Evolutionary conservation across 2,329 filamentous ascomycete genomes (phyloP), one percentile per base, ranked within the genome.

Genomic region (Beauveria scarabaeidicola): DNA sequence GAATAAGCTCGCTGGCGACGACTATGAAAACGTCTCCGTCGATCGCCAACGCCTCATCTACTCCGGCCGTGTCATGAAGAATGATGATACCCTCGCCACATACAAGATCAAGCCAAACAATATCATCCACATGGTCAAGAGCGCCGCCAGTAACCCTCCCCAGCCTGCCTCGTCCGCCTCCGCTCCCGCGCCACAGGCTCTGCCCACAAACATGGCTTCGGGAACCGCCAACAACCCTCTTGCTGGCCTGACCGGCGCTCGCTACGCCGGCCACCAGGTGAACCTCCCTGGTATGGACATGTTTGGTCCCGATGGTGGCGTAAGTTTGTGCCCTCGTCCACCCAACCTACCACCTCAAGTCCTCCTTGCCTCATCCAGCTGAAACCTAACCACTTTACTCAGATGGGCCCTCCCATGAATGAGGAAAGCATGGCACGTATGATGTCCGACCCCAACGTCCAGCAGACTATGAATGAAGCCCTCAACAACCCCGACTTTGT

Each of bases 91-190:
- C 0, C 78, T 99, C 47, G 85, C 81, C 64, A 84, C 85, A 60
- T 95, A 95, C 78, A 97, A 97, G 80, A 92, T 99, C 74, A 97
- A 97, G 80, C 82, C 90, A 64, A 91, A 92, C 64, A 94, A 97
- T 74, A 97, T 93, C 19, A 86, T 99, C 66, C 94, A 99, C 73
- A 83, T 99, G 68, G 94, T 99, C 68, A 97, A 96, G 80, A 95
- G 91, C 71, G 93, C 94, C 48, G 89, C 90, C 62, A 97, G 92
- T 81, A 96, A 95, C 69, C 78, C 81, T 47, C 67, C 79, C 50
- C 74, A 76, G 53, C 70, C 74, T 21, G 65, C 75, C 1, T 68
- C 77, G 7, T 69, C 77, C 4, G 68, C 77, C 48, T 70, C 77
- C 17, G 69, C 76, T 25, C 68, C 75, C 29, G 68, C 78, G 9